Percentiles rank a stretch among this genome's conserved stretches.
Evolutionary conservation across 495 filamentous ascomycete species (phyloP).

Genomic region (Lasiosphaeria miniovina): DNA sequence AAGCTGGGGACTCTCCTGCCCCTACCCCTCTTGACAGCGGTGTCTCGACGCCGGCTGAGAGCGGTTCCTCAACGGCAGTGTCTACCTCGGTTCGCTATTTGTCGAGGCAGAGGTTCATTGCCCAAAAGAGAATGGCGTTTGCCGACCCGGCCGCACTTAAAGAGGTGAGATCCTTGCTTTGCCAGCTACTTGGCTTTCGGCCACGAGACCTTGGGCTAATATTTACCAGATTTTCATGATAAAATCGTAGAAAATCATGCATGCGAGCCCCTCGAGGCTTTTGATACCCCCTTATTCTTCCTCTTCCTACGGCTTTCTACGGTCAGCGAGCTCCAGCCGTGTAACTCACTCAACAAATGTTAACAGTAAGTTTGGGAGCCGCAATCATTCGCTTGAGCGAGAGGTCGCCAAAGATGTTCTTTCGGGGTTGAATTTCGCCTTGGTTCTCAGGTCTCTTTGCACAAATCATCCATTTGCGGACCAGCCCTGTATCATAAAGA

Average conservation of each 20-base stretch:
- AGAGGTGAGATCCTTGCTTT: conserved; percentile 56
- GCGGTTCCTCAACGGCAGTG: conserved; percentile 36
- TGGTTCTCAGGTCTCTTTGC: too few species aligned
- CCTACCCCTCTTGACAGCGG: conserved; percentile 24
- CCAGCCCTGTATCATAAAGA: too few species aligned
- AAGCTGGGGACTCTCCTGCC: conserved; percentile 20
- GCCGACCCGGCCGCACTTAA: conserved; percentile 70
- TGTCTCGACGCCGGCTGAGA: conserved; percentile 25
- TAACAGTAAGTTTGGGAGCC: too few species aligned
- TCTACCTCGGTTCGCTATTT: conserved; percentile 55
- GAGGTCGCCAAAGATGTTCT: too few species aligned
- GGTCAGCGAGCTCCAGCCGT: not conserved
- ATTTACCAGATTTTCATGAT: conserved; percentile 67
- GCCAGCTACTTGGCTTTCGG: not conserved
- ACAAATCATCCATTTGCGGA: too few species aligned
- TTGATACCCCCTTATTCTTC: not conserved
- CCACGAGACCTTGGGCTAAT: conserved; percentile 33
- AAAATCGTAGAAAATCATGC: conserved; percentile 41
- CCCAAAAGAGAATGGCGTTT: conserved; percentile 71
- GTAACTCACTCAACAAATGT: not conserved
- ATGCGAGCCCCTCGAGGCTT: not conserved
- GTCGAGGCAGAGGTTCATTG: conserved; percentile 68
- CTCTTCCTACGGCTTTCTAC: not conserved
- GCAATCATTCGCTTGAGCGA: too few species aligned
- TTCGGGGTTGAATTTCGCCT: too few species aligned